A percentile compares a stretch with the other conserved stretches of the same genome.
These are phyloP conservation scores for Choiromyces venosus DNA, from an alignment of 495 filamentous ascomycete genomes.

Conservation along the genomic window DNA sequence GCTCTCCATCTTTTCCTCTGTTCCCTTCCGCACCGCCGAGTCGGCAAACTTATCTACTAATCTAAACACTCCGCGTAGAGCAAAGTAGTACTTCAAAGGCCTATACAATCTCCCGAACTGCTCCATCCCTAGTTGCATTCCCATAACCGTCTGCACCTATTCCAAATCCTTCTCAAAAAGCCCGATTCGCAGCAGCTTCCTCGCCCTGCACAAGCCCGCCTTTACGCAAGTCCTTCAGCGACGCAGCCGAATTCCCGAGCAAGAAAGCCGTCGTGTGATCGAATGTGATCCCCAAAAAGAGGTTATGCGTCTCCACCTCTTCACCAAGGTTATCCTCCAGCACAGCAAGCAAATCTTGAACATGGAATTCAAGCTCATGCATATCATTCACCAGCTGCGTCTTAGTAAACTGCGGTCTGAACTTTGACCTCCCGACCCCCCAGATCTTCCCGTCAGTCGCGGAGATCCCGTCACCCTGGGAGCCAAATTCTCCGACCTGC, in stretches of 20 bases:
- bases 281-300: constrained; percentile 55
- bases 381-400: constrained; percentile 33
- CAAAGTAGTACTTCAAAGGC: constrained; percentile 49
- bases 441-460: constrained; percentile 45
- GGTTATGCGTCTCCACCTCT: constrained; percentile 52
- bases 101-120: constrained; percentile 26
- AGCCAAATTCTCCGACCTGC: constrained; percentile 19
- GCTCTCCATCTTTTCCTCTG: constrained; percentile 13
- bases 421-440: constrained; percentile 45
- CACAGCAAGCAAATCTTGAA: constrained; percentile 47
- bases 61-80: constrained; percentile 26
- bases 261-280: constrained; percentile 58
- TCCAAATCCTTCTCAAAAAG: constrained; percentile 37
- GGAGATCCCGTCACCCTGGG: constrained; percentile 47
- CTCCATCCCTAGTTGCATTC: constrained; percentile 10
- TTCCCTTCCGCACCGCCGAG: constrained; percentile 27
- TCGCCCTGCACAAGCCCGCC: too few species aligned
- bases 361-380: constrained; percentile 42
- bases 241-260: constrained; percentile 53
- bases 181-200: constrained; percentile 12
- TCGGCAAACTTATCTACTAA: constrained; percentile 37
- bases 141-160: constrained; percentile 34
- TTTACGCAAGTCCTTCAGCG: constrained; percentile 37
- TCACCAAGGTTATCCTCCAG: constrained; percentile 36
- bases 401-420: constrained; percentile 45